These are phyloP conservation scores for Pyrus bretschneideri DNA, from an alignment of 306 rosid species.

Conservation along the genomic window DNA sequence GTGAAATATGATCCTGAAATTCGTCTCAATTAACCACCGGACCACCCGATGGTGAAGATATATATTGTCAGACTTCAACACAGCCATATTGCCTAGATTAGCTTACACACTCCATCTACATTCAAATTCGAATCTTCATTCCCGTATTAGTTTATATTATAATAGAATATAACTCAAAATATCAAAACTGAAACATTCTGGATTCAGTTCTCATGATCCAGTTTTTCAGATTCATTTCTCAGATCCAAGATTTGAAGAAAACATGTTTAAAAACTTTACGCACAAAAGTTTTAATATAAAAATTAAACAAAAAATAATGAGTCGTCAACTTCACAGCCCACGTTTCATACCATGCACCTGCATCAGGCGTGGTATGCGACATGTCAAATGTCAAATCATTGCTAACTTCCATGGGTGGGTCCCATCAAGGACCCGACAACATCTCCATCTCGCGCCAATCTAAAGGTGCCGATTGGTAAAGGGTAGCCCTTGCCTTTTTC, in stretches of 20 bases:
- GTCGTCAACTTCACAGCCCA: neutral
- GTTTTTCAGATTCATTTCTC: neutral
- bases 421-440: slow-evolving; percentile 1
- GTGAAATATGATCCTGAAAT: no score
- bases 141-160: neutral
- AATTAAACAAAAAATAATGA: neutral
- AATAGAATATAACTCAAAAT: neutral
- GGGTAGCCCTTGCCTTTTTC: slow-evolving; percentile 25
- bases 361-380: slow-evolving; percentile 17
- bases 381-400: slow-evolving; percentile 50
- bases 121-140: no score
- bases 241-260: neutral
- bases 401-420: slow-evolving; percentile 18
- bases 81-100: no score
- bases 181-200: neutral
- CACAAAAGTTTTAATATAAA: neutral
- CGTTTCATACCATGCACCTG: slow-evolving; percentile 2
- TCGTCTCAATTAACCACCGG: no score
- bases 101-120: neutral
- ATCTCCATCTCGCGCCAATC: slow-evolving; percentile 19
- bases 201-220: neutral
- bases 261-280: neutral
- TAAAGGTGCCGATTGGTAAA: slow-evolving; percentile 33
- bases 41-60: no score
- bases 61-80: no score